These are phyloP conservation scores for Macrophomina phaseolina DNA, from an alignment of 2,329 filamentous ascomycete species.

Conservation along the genomic window DNA sequence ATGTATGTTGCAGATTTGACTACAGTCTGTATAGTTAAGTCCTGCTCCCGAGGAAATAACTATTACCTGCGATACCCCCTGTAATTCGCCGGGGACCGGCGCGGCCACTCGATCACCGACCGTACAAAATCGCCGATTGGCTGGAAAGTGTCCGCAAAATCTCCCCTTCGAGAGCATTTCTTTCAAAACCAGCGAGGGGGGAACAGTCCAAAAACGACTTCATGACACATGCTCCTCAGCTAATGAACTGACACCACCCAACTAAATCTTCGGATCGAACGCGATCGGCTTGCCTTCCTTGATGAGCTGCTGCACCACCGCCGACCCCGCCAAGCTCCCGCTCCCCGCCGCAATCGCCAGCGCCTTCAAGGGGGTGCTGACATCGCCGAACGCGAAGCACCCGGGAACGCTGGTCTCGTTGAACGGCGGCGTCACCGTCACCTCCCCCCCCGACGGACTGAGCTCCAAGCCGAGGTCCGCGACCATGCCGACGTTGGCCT, in stretches of 20 bases:
- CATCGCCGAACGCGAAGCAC: not conserved
- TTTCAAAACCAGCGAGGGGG: too few relatives aligned
- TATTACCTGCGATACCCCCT: too few relatives aligned
- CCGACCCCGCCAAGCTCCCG: not conserved
- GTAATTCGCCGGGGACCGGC: not conserved
- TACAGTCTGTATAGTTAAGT: too few relatives aligned
- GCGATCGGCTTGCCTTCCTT: not conserved
- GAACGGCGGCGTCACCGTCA: not conserved
- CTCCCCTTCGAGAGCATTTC: too few relatives aligned
- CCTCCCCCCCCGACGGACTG: not conserved
- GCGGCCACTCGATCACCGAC: too few relatives aligned
- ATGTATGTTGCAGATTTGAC: too few relatives aligned
- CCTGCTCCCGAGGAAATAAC: too few relatives aligned
- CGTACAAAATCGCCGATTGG: too few relatives aligned
- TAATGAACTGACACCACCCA: too few relatives aligned
- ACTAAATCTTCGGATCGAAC: not conserved
- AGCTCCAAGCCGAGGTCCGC: not conserved
- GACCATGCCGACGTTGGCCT: not conserved
- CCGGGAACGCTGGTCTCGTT: conserved; percentile 6
- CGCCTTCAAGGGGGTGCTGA: not conserved
- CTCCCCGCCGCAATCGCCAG: not conserved
- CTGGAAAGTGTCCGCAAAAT: too few relatives aligned
- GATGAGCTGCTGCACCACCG: not conserved
- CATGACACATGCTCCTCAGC: too few relatives aligned
- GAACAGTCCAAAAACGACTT: too few relatives aligned